phyloP scores from a whole-genome alignment of 768 basidiomycete species.

The Amanita rubescens region DNA sequence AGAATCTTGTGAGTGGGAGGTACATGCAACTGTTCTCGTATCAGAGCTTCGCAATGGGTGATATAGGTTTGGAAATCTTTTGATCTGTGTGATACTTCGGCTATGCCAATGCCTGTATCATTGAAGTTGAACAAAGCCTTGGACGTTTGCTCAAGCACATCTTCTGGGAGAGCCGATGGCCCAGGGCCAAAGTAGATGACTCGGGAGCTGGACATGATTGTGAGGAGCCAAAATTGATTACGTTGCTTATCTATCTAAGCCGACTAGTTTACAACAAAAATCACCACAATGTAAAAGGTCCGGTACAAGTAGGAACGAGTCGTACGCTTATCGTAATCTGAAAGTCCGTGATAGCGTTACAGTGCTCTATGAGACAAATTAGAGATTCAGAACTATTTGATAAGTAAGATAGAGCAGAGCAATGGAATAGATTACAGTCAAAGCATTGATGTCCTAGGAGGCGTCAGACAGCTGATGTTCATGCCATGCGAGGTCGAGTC shows the following conservation, averaged over 20 bases:
- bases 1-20: slow-evolving; percentile 81
- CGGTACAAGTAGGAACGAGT: too few relatives aligned
- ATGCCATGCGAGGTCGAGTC: neutral
- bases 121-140: slow-evolving; percentile 86
- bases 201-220: slow-evolving; percentile 37
- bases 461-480: neutral
- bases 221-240: neutral
- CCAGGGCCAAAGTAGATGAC: slow-evolving; percentile 92
- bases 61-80: slow-evolving; percentile 77
- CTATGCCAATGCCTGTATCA: slow-evolving; percentile 88
- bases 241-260: too few relatives aligned
- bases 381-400: neutral
- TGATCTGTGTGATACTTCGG: slow-evolving; percentile 94
- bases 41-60: slow-evolving; percentile 50
- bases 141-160: slow-evolving; percentile 78
- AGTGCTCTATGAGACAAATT: neutral
- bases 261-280: too few relatives aligned
- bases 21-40: slow-evolving; percentile 72
- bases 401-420: neutral
- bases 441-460: neutral
- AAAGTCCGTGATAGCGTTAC: neutral
- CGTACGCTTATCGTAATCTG: too few relatives aligned
- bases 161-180: slow-evolving; percentile 85
- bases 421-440: neutral
- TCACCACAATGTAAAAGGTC: too few relatives aligned